Evolutionary conservation across 352 stramenopile genomes (phyloP).

Genomic region (Phytophthora pisi): DNA sequence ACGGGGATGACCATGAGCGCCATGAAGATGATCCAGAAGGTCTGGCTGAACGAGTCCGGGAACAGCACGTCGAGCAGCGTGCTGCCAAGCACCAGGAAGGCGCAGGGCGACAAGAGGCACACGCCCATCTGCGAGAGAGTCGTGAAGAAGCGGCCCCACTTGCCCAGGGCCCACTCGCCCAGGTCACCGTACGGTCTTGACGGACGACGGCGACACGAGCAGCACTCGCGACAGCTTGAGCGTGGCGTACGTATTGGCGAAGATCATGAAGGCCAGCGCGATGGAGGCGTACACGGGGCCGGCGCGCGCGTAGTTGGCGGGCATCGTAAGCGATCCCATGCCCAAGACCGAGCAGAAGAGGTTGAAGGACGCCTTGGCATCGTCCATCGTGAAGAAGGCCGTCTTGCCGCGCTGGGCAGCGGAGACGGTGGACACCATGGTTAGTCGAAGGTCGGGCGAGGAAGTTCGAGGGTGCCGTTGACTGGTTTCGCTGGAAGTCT

Average conservation of each 20-base stretch:
- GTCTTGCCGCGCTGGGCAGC: conserved; percentile 24
- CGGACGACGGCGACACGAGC: conserved; percentile 47
- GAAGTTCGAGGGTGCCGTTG: neutral
- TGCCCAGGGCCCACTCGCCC: conserved; percentile 41
- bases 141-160: conserved; percentile 46
- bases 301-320: conserved; percentile 56
- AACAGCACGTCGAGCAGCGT: conserved; percentile 53
- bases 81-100: conserved; percentile 56
- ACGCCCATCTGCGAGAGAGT: conserved; percentile 49
- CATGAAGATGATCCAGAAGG: conserved; percentile 63
- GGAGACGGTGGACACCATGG: conserved; percentile 27
- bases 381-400: conserved; percentile 54
- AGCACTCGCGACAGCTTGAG: conserved; percentile 54
- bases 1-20: conserved; percentile 47
- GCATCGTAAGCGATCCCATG: conserved; percentile 63
- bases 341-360: conserved; percentile 51
- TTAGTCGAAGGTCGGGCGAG: conserved; percentile 2
- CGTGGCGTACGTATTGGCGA: conserved; percentile 62
- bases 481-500: conserved; percentile 20
- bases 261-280: conserved; percentile 58
- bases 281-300: conserved; percentile 46
- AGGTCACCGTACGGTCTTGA: conserved; percentile 60
- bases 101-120: conserved; percentile 47
- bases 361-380: conserved; percentile 55
- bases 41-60: conserved; percentile 44